Conservation (phyloP, 805 yeast genomes). For the Teunomyces panamensis region DNA sequence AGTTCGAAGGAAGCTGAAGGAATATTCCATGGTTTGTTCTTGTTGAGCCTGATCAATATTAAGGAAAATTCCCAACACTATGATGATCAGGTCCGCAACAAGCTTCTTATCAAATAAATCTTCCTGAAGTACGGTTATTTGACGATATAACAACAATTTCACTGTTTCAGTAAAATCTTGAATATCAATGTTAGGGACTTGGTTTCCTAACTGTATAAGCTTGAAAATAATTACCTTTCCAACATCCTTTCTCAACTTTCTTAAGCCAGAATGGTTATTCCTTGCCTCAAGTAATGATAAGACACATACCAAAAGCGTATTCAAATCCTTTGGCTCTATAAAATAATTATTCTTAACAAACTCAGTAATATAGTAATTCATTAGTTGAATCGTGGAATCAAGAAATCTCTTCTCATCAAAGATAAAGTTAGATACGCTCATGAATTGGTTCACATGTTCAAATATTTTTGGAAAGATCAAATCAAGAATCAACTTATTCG, state of each 20-base stretch:
- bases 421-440: slow-evolving; percentile 31
- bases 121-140: slow-evolving; percentile 25
- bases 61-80: slow-evolving; percentile 30
- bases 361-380: slow-evolving; percentile 25
- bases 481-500: slow-evolving; percentile 31
- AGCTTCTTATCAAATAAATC: slow-evolving; percentile 32
- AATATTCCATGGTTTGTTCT: slow-evolving; percentile 18
- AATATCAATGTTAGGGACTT: slow-evolving; percentile 6
- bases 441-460: slow-evolving; percentile 33
- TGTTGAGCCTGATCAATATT: slow-evolving; percentile 16
- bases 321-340: slow-evolving; percentile 20
- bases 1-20: slow-evolving; percentile 36
- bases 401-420: slow-evolving; percentile 32
- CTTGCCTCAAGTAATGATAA: slow-evolving; percentile 30
- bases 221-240: slow-evolving; percentile 29
- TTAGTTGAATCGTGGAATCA: slow-evolving; percentile 22
- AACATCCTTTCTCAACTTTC: slow-evolving; percentile 19
- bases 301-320: slow-evolving; percentile 25
- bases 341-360: slow-evolving; percentile 28
- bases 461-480: slow-evolving; percentile 35
- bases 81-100: slow-evolving; percentile 29
- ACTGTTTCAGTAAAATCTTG: slow-evolving; percentile 16
- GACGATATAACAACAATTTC: slow-evolving; percentile 33
- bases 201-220: slow-evolving; percentile 21
- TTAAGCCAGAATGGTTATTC: slow-evolving; percentile 6